Conservation (phyloP, 148 eudicot genomes). For the Nepenthes gracilis region DNA sequence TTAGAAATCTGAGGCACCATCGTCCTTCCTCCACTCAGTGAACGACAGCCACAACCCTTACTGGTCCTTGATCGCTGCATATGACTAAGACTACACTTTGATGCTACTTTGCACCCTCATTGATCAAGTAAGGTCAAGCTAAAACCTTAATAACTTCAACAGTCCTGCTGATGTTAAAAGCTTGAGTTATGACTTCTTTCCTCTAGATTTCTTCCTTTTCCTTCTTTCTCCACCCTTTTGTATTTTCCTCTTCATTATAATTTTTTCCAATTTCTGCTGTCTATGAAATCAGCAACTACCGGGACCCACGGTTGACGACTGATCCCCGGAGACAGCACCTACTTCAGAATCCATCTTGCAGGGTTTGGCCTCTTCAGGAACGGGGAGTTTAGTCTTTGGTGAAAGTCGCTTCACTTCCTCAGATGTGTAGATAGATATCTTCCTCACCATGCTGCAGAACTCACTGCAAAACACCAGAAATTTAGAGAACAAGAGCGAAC, state of each 20-base stretch:
- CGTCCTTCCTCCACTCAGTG: too few species aligned
- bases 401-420: slow-evolving; percentile 82
- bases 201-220: background rate
- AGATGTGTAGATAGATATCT: slow-evolving; percentile 63
- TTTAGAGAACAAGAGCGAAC: background rate
- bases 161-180: too few species aligned
- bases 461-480: slow-evolving; percentile 34
- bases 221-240: background rate
- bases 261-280: background rate
- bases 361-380: slow-evolving; percentile 28
- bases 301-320: slow-evolving; percentile 41
- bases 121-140: too few species aligned
- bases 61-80: too few species aligned
- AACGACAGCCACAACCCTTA: too few species aligned
- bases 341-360: slow-evolving; percentile 22
- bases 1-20: too few species aligned
- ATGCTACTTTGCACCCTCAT: too few species aligned
- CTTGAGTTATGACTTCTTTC: background rate
- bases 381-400: slow-evolving; percentile 55
- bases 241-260: background rate
- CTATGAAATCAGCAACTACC: slow-evolving; percentile 11
- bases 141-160: too few species aligned
- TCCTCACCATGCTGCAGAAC: slow-evolving; percentile 85
- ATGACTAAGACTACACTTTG: too few species aligned
- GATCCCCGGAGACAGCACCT: slow-evolving; percentile 48